Evolutionary conservation across 139 green algal genomes (phyloP), one percentile per base, ranked within the genome.

Genomic region (Trebouxia sp.): DNA sequence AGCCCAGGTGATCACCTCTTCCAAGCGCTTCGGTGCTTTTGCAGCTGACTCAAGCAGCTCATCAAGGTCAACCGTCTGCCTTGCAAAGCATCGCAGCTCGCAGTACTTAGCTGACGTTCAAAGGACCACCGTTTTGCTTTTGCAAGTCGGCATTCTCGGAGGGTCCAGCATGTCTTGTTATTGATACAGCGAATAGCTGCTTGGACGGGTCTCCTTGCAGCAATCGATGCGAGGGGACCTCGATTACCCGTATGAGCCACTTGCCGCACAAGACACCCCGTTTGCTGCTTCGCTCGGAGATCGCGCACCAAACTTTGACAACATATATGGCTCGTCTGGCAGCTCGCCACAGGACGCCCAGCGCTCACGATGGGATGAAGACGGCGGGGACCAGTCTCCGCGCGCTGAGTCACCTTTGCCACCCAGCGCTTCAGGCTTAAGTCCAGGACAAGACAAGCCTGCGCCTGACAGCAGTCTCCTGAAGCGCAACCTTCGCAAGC

Each of bases 281-380:
- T 72, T 72, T 43, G 62, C 62, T 45, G 62, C 62, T 72, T 72
- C 62, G 12, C 32, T 72, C n/a, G 62, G 62, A 72, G 62, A 72
- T 72, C 62, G 35, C 35, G 62, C 62, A 42, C 62, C 62, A 6
- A 72, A 24, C 20, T 72, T 72, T 35, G 43, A 72, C 12, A 35
- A 35, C 32, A n/a, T 72, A 6, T 72, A 72, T 22, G 62, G 62
- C 3, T 72, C 62, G 37, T 35, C 62, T 22, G 32, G 35, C 15
- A 72, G 62, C 62, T 72, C 62, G 28, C 32, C 62, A 6, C 32
- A 42, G 0, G 62, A 15, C 28, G 62, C 42, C 20, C n/a, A 24
- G 37, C 37, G 35, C 9, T 28, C 32, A 12, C 62, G 43, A 26
- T 72, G 62, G 62, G 62, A 35, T 35, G 62, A 72, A 15, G 62